Conservation (phyloP, 2,329 filamentous ascomycete species). For the Exophiala lecanii-corni region DNA sequence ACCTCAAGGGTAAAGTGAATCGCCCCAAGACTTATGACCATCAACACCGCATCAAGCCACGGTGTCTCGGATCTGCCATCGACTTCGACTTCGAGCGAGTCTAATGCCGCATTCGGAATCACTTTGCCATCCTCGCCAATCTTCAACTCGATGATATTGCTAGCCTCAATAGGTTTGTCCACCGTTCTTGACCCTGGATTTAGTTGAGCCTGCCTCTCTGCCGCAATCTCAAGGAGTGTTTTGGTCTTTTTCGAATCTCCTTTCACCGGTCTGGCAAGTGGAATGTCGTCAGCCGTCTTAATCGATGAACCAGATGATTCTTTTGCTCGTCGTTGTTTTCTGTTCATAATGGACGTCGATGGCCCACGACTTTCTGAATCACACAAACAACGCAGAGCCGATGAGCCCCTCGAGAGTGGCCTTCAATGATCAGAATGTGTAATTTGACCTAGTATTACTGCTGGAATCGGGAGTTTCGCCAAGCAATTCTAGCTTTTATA, state of each 20-base stretch:
- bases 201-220: conserved; percentile 38
- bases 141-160: conserved; percentile 24
- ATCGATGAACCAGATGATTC: conserved; percentile 7
- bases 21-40: conserved; percentile 39
- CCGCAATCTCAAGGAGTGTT: conserved; percentile 43
- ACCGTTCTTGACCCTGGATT: conserved; percentile 2
- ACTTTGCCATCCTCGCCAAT: conserved; percentile 23
- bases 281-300: conserved; percentile 20
- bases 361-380: no score
- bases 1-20: conserved; percentile 44
- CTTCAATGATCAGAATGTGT: no score
- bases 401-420: no score
- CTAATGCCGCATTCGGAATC: conserved; percentile 2
- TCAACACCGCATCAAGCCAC: conserved; percentile 39
- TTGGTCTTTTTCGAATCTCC: conserved; percentile 27
- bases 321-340: conserved; percentile 24
- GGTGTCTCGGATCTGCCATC: conserved; percentile 10
- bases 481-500: no score
- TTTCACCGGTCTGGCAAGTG: conserved; percentile 11
- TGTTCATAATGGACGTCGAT: conserved; percentile 23
- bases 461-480: no score
- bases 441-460: no score
- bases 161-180: conserved; percentile 4
- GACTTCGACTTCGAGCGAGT: background rate
- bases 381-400: no score